Evolutionary conservation across 805 yeast genomes (phyloP).

Genomic region (Wickerhamiella spandovensis): DNA sequence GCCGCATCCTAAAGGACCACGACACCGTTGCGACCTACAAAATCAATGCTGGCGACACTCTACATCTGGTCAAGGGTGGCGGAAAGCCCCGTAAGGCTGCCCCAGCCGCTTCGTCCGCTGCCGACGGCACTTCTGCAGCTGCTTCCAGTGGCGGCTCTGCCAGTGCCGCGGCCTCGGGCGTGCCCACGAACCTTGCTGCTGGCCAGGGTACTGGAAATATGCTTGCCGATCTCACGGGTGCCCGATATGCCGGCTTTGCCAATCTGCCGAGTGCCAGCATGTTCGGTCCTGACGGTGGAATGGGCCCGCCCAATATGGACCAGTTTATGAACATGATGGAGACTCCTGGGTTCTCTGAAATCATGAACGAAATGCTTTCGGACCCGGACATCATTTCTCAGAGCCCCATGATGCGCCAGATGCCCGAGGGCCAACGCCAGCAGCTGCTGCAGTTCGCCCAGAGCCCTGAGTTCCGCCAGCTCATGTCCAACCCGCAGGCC

Average conservation of each 20-base stretch:
- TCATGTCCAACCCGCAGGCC: constrained; percentile 73
- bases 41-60: constrained; percentile 71
- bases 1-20: constrained; percentile 78
- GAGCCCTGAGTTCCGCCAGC: constrained; percentile 67
- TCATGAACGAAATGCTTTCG: constrained; percentile 43
- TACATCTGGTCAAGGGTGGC: constrained; percentile 82
- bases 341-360: constrained; percentile 68
- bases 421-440: constrained; percentile 64
- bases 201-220: constrained; percentile 87
- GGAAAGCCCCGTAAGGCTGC: constrained; percentile 26
- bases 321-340: constrained; percentile 65
- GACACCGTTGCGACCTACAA: constrained; percentile 66
- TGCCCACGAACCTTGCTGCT: constrained; percentile 72
- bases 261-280: constrained; percentile 75
- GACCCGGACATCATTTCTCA: constrained; percentile 37
- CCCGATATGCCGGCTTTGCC: constrained; percentile 86
- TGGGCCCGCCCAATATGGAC: constrained; percentile 67
- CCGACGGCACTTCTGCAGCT: constrained; percentile 20
- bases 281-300: constrained; percentile 94
- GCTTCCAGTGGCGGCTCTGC: constrained; percentile 17
- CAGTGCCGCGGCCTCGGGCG: constrained; percentile 21
- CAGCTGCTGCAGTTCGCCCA: constrained; percentile 77
- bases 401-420: constrained; percentile 83
- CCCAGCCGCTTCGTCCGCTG: constrained; percentile 13
- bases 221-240: constrained; percentile 83